phyloP scores from a whole-genome alignment of 2,329 filamentous ascomycete species.

The Neurospora sp. region DNA sequence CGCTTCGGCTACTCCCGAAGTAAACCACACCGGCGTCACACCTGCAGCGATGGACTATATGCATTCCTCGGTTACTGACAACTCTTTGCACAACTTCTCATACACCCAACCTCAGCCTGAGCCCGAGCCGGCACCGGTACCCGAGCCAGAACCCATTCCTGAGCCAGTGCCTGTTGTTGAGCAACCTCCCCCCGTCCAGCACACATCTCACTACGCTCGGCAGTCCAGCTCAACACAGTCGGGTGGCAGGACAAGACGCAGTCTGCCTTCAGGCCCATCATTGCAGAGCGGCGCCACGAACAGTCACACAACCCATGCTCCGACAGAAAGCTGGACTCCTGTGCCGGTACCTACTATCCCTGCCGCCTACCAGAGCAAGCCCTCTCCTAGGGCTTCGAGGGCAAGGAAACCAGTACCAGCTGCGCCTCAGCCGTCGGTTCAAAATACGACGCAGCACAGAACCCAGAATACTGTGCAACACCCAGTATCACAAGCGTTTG shows the following conservation, averaged over 20 bases:
- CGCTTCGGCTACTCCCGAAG: slow-evolving; percentile 9
- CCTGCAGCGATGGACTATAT: slow-evolving; percentile 9
- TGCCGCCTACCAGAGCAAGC: not conserved
- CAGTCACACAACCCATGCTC: not conserved
- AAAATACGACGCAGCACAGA: not conserved
- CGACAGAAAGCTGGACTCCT: slow-evolving; percentile 9
- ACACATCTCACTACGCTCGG: not conserved
- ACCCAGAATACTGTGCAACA: not conserved
- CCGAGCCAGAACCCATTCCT: slow-evolving; percentile 6
- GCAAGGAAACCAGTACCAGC: slow-evolving; percentile 6
- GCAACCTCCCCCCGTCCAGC: slow-evolving; percentile 1
- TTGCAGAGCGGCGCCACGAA: slow-evolving; percentile 3
- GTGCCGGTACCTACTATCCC: slow-evolving; percentile 2
- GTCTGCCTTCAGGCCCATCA: slow-evolving; percentile 7
- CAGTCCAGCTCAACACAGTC: not conserved
- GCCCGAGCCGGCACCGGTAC: slow-evolving; percentile 2
- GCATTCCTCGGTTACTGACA: slow-evolving; percentile 3
- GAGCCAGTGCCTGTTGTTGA: not conserved
- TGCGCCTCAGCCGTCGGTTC: not conserved
- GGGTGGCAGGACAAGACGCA: slow-evolving; percentile 7
- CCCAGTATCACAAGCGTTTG: slow-evolving; percentile 8
- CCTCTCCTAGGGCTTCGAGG: slow-evolving; percentile 12
- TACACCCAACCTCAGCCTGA: slow-evolving; percentile 5
- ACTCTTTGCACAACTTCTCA: slow-evolving; percentile 5
- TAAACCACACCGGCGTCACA: slow-evolving; percentile 1